Evolutionary conservation across 2,329 filamentous ascomycete species (phyloP).

Genomic region (Epichloe gansuensis): DNA sequence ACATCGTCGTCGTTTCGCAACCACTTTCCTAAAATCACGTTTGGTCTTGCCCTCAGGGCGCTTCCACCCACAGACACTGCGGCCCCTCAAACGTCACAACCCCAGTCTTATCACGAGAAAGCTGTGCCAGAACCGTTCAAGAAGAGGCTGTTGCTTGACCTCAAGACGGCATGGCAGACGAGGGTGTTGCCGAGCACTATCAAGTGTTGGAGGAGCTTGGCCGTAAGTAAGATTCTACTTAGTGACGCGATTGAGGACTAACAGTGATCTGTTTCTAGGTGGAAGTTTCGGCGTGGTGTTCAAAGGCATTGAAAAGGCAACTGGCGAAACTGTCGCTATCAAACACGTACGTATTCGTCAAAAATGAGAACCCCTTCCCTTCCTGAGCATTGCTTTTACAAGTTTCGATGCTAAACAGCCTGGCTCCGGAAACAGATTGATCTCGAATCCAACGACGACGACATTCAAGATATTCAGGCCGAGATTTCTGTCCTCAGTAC

Average conservation of each 20-base stretch:
- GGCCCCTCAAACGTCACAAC: neutral
- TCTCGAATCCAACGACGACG: constrained; percentile 95
- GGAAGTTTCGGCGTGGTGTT: constrained; percentile 96
- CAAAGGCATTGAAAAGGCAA: constrained; percentile 84
- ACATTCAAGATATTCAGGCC: constrained; percentile 95
- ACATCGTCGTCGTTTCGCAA: neutral
- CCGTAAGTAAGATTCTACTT: constrained; percentile 44
- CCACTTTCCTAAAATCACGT: neutral
- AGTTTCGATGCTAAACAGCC: neutral
- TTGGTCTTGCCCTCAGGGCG: neutral
- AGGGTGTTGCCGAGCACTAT: constrained; percentile 71
- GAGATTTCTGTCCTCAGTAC: constrained; percentile 93
- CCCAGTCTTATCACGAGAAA: neutral
- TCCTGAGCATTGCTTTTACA: neutral
- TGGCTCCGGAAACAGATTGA: constrained; percentile 59
- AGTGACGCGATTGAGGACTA: neutral
- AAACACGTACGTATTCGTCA: constrained; percentile 60
- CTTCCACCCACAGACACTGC: neutral
- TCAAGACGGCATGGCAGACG: constrained; percentile 37
- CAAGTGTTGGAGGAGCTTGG: constrained; percentile 94
- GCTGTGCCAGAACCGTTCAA: neutral
- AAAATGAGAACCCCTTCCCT: neutral
- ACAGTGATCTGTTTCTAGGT: constrained; percentile 34
- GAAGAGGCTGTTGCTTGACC: constrained; percentile 12
- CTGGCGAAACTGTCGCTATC: constrained; percentile 88